Conservation (phyloP, 768 basidiomycete species). For the Mycena polygramma region DNA sequence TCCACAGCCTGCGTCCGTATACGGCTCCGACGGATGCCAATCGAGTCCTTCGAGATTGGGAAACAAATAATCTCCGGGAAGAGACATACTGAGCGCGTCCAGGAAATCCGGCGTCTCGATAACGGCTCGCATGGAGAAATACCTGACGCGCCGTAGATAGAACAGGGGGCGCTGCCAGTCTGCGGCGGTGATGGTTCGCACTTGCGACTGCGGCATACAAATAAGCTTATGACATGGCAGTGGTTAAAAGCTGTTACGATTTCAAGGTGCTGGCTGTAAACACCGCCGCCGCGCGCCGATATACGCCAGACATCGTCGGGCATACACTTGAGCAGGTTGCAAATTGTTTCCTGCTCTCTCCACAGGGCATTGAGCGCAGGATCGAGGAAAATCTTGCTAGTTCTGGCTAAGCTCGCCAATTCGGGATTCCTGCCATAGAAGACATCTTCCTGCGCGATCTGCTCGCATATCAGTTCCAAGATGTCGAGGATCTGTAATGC, state of each 20-base stretch:
- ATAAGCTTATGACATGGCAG: not conserved
- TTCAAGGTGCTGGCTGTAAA: not conserved
- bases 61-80: conserved; percentile 5
- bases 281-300: not conserved
- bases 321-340: conserved; percentile 20
- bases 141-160: conserved; percentile 7
- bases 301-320: conserved; percentile 14
- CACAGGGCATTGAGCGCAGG: conserved; percentile 15
- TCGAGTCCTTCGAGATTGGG: conserved; percentile 4
- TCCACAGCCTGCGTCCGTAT: not conserved
- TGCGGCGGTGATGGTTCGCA: not conserved
- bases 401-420: not conserved
- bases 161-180: conserved; percentile 18
- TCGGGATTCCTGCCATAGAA: not conserved
- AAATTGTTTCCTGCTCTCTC: conserved; percentile 16
- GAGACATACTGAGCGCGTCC: conserved; percentile 6
- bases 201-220: not conserved
- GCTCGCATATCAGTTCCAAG: not conserved
- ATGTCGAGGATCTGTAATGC: not conserved
- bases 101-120: not conserved
- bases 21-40: not conserved
- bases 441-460: not conserved
- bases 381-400: not conserved
- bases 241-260: not conserved
- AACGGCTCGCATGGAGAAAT: not conserved